Evolutionary conservation across 2,329 filamentous ascomycete genomes (phyloP), one percentile per base, ranked within the genome.

Genomic region (Pseudogymnoascus sp.): DNA sequence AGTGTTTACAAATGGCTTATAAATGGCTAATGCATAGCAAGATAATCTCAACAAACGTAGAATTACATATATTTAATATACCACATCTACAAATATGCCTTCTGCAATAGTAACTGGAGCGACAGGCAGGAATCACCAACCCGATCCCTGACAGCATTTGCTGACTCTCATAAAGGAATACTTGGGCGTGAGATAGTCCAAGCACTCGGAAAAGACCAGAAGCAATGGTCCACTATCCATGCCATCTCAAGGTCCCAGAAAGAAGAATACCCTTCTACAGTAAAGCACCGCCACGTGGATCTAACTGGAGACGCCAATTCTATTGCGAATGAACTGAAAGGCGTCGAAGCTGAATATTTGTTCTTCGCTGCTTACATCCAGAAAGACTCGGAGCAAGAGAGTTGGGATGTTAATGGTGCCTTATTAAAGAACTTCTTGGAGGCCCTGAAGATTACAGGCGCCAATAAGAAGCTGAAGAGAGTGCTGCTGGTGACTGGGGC

Each of bases 351-450:
- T 9, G 73, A 74, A 61, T 73, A 75, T 59, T 71, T 75, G 46
- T 76, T 76, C 71, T 75, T 75, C 66, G 69, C 74, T 10, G 74
- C 74, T 7, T 75, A 76, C 63, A 68, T 76, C 3, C 69, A 70
- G 11, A 70, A 72, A 61, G 72, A 73, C 19, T 66, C 65, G 2
- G 72, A 75, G 66, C 65, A 75, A 63, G 70, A 72, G 40, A 69
- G 67, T 23, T 71, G 68, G 62, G 68, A 73, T 37, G 70, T 73
- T 60, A 75, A 75, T 56, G 76, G 78, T 13, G 72, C 70, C 35
- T 78, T 82, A 76, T 73, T 83, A 5, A 68, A 72, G 44, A 81
- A 79, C 69, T 82, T 83, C 70, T 72, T 83, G 21, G 62, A 71
- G 1, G 79, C 79, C 0, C 72, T 83, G 7, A 73, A 74, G 0